A percentile compares a stretch with the other conserved stretches of the same genome.
These are phyloP conservation scores for Zygotorulaspora mrakii DNA, from an alignment of 1,139 yeast species.

Conservation along the genomic window DNA sequence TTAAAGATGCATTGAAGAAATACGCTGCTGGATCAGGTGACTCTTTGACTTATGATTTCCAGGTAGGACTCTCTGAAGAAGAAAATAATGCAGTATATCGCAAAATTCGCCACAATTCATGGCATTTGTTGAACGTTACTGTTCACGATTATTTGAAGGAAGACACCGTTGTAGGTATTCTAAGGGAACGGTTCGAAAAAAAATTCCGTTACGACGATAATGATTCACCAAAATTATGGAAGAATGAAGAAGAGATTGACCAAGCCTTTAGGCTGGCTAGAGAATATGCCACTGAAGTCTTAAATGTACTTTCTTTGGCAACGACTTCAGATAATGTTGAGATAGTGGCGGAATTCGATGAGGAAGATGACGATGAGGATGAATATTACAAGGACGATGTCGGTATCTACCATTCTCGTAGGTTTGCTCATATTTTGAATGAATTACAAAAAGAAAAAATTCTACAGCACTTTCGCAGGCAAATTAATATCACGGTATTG, in stretches of 20 bases:
- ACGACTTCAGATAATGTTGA: slow-evolving; percentile 49
- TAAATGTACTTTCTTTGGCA: slow-evolving; percentile 62
- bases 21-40: slow-evolving; percentile 23
- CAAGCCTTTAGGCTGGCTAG: slow-evolving; percentile 57
- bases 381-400: slow-evolving; percentile 42
- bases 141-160: slow-evolving; percentile 59
- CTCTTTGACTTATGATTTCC: slow-evolving; percentile 47
- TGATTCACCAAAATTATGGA: slow-evolving; percentile 82
- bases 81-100: slow-evolving; percentile 43
- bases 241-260: slow-evolving; percentile 70
- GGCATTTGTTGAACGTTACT: slow-evolving; percentile 60
- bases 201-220: slow-evolving; percentile 76
- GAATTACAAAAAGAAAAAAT: slow-evolving; percentile 58
- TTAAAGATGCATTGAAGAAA: slow-evolving; percentile 36
- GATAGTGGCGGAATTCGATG: slow-evolving; percentile 51
- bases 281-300: slow-evolving; percentile 49
- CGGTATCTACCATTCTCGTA: slow-evolving; percentile 32
- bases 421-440: slow-evolving; percentile 57
- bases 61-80: slow-evolving; percentile 53
- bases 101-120: slow-evolving; percentile 52
- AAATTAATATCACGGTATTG: slow-evolving; percentile 73
- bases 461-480: slow-evolving; percentile 61
- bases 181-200: slow-evolving; percentile 75
- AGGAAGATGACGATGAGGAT: slow-evolving; percentile 43
- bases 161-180: slow-evolving; percentile 52